phyloP scores from a whole-genome alignment of 2,329 filamentous ascomycete genomes.

The Exophiala lecanii-corni region DNA sequence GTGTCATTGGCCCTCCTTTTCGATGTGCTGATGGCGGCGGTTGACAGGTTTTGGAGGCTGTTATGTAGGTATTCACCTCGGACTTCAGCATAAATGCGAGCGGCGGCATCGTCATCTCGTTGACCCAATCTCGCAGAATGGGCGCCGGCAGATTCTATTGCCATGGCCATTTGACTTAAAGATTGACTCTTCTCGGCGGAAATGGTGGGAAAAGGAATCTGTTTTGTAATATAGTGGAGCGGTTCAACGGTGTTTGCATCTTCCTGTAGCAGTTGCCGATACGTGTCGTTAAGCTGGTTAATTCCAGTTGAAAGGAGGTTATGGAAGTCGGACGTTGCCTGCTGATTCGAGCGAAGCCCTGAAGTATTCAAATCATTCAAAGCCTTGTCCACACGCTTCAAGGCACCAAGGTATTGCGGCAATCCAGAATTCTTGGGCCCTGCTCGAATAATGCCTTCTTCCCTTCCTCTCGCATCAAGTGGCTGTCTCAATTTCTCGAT shows the following conservation, averaged over 20 bases:
- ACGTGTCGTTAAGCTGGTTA: slow-evolving; percentile 76
- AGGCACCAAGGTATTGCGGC: slow-evolving; percentile 77
- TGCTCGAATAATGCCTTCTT: slow-evolving; percentile 84
- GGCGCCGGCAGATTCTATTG: slow-evolving; percentile 60
- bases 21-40: slow-evolving; percentile 76
- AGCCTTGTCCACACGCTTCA: slow-evolving; percentile 85
- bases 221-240: slow-evolving; percentile 86
- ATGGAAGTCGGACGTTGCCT: slow-evolving; percentile 75
- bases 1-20: slow-evolving; percentile 67
- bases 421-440: slow-evolving; percentile 82
- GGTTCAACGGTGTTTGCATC: slow-evolving; percentile 80
- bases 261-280: slow-evolving; percentile 72
- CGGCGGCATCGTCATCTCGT: slow-evolving; percentile 63
- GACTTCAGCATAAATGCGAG: slow-evolving; percentile 78
- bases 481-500: slow-evolving; percentile 87
- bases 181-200: slow-evolving; percentile 70
- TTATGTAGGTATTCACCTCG: slow-evolving; percentile 79
- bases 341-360: slow-evolving; percentile 88
- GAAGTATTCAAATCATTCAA: slow-evolving; percentile 77
- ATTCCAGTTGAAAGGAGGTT: slow-evolving; percentile 74
- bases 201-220: slow-evolving; percentile 72
- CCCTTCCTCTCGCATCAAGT: slow-evolving; percentile 84
- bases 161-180: slow-evolving; percentile 72
- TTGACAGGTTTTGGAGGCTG: slow-evolving; percentile 78
- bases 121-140: slow-evolving; percentile 46